phyloP scores from a whole-genome alignment of 2,329 filamentous ascomycete species.

The Cryphonectria parasitica region DNA sequence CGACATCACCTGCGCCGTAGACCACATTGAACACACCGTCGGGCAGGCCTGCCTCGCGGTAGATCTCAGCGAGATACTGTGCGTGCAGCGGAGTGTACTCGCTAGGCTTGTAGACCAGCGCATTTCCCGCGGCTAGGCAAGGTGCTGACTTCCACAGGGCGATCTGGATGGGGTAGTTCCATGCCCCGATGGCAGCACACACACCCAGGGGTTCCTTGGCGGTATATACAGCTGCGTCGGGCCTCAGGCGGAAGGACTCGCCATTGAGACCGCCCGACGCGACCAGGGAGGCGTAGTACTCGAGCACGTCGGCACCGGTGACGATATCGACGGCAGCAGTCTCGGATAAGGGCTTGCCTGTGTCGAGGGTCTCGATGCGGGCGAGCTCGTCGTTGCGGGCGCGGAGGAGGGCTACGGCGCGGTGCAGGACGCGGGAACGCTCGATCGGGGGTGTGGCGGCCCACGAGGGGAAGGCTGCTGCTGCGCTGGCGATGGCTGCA shows the following conservation, averaged over 20 bases:
- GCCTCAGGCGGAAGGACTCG: slow-evolving; percentile 73
- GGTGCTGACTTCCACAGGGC: slow-evolving; percentile 88
- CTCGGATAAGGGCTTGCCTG: slow-evolving; percentile 83
- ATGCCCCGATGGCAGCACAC: slow-evolving; percentile 85
- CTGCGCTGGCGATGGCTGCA: slow-evolving; percentile 71
- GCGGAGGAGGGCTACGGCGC: slow-evolving; percentile 74
- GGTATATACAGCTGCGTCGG: slow-evolving; percentile 81
- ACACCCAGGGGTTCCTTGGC: slow-evolving; percentile 82
- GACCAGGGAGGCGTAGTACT: slow-evolving; percentile 83
- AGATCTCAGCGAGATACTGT: slow-evolving; percentile 74
- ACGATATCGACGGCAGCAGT: slow-evolving; percentile 82
- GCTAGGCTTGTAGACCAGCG: slow-evolving; percentile 89
- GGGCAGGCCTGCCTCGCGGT: slow-evolving; percentile 77
- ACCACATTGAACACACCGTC: slow-evolving; percentile 86
- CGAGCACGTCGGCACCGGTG: slow-evolving; percentile 82
- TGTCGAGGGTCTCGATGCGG: slow-evolving; percentile 79
- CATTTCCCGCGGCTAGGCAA: slow-evolving; percentile 83
- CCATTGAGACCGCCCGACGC: slow-evolving; percentile 79
- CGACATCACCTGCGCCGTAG: slow-evolving; percentile 78
- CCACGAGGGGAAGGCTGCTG: slow-evolving; percentile 75
- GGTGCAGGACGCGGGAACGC: slow-evolving; percentile 77
- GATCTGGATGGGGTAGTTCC: slow-evolving; percentile 93
- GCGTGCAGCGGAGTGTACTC: slow-evolving; percentile 87
- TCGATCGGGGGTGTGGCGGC: slow-evolving; percentile 74
- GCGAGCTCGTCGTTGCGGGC: slow-evolving; percentile 80